These are phyloP conservation scores for Lenzites betulinus DNA, from an alignment of 768 basidiomycete genomes.

Conservation along the genomic window DNA sequence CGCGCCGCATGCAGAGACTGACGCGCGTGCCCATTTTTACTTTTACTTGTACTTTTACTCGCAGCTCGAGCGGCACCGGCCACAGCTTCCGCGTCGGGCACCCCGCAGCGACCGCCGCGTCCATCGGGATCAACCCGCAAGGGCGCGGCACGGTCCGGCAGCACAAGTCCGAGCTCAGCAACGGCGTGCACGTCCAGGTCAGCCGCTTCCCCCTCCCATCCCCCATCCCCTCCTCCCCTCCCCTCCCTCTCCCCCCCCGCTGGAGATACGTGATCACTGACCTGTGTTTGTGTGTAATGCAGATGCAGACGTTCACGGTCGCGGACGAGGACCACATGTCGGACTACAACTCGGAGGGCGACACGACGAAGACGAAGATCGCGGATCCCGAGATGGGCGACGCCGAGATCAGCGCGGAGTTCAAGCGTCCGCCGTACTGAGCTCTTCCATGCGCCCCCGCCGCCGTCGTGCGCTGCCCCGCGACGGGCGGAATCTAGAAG, in stretches of 20 bases:
- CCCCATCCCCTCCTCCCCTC: too few species aligned
- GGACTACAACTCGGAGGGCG: constrained; percentile 50
- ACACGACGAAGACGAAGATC: constrained; percentile 53
- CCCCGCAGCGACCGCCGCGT: constrained; percentile 23
- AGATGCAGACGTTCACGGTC: constrained; percentile 66
- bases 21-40: too few species aligned
- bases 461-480: too few species aligned
- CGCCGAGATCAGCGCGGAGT: constrained; percentile 23
- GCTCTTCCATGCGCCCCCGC: too few species aligned
- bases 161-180: constrained; percentile 35
- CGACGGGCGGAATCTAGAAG: too few species aligned
- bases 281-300: background rate
- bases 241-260: too few species aligned
- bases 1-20: too few species aligned
- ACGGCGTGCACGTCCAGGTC: constrained; percentile 62
- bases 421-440: constrained; percentile 23
- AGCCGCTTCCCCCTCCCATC: background rate
- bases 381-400: constrained; percentile 65
- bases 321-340: constrained; percentile 26
- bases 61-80: constrained; percentile 29
- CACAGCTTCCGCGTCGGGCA: constrained; percentile 61
- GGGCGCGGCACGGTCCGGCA: constrained; percentile 33
- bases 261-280: background rate
- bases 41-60: background rate
- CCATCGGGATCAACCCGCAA: constrained; percentile 21